Percentiles rank a stretch among this genome's conserved stretches.
Conservation (phyloP, 306 rosid species). For the Pyrus bretschneideri region DNA sequence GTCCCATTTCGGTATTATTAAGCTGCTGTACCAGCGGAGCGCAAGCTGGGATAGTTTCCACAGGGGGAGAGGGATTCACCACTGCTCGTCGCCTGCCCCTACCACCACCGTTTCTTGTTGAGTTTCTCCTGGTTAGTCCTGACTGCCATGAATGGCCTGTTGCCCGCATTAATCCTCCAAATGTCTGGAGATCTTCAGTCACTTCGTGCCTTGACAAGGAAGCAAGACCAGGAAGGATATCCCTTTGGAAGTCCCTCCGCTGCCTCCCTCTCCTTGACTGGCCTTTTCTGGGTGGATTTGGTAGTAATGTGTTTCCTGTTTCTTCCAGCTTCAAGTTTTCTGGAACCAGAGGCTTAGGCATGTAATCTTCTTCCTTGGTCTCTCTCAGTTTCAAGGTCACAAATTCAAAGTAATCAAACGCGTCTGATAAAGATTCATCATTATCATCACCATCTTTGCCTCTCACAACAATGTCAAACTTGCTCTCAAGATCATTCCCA, state of each 20-base stretch:
- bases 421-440: constrained; percentile 36
- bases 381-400: constrained; percentile 65
- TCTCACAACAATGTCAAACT: constrained; percentile 19
- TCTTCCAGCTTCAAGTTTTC: constrained; percentile 66
- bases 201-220: constrained; percentile 93
- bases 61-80: constrained; percentile 42
- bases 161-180: constrained; percentile 90
- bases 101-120: constrained; percentile 64
- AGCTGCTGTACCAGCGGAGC: constrained; percentile 53
- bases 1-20: constrained; percentile 54
- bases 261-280: constrained; percentile 89
- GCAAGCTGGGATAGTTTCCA: constrained; percentile 35
- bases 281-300: constrained; percentile 64
- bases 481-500: constrained; percentile 34
- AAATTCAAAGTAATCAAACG: constrained; percentile 61
- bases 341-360: constrained; percentile 84
- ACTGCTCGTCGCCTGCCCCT: constrained; percentile 69
- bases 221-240: constrained; percentile 84
- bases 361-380: constrained; percentile 80
- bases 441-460: constrained; percentile 24
- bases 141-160: constrained; percentile 81
- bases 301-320: constrained; percentile 36
- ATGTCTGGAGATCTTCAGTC: constrained; percentile 93
- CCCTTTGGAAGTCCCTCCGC: constrained; percentile 95
- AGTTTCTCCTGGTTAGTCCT: constrained; percentile 72